phyloP scores from a whole-genome alignment of 2,329 filamentous ascomycete species.

The Calonectria leucothoes region DNA sequence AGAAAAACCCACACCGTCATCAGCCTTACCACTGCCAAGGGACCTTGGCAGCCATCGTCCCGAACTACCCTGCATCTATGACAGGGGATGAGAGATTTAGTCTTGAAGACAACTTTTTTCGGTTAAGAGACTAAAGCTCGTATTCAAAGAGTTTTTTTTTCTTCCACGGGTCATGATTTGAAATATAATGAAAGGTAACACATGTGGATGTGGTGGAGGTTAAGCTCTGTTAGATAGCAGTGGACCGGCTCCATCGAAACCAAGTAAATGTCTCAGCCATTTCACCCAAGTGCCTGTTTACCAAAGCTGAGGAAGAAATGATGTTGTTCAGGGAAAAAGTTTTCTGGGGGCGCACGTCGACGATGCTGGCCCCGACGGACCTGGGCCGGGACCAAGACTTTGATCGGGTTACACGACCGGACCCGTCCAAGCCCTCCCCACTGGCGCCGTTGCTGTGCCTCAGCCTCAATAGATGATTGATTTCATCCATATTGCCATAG shows the following conservation, averaged over 20 bases:
- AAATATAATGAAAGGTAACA: background rate
- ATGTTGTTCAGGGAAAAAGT: background rate
- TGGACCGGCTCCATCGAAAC: background rate
- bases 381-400: background rate
- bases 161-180: background rate
- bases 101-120: background rate
- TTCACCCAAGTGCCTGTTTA: background rate
- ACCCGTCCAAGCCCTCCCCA: background rate
- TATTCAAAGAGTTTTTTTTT: background rate
- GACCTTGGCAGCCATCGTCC: background rate
- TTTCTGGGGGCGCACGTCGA: background rate
- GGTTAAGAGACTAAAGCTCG: background rate
- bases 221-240: background rate
- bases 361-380: background rate
- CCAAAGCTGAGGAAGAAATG: background rate
- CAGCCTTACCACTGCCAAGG: background rate
- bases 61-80: background rate
- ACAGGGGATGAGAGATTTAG: background rate
- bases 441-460: background rate
- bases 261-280: background rate
- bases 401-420: background rate
- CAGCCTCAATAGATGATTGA: background rate
- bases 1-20: background rate
- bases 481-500: background rate
- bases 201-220: background rate